A percentile compares a stretch with the other conserved stretches of the same genome.
Conservation (phyloP, 306 rosid genomes). For the Glycyrrhiza uralensis region DNA sequence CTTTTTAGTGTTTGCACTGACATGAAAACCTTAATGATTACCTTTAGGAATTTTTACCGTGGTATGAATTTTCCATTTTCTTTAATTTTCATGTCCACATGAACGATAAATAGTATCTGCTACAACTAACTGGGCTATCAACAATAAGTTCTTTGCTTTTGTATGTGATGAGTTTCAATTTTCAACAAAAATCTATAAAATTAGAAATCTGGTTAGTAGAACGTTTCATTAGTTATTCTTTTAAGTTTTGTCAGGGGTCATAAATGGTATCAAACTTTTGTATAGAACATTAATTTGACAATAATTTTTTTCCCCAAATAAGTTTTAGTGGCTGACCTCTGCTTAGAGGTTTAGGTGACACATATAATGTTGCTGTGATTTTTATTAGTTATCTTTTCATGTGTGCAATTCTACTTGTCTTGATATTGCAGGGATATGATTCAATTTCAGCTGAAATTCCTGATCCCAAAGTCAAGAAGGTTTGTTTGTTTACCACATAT, state of each 20-base stretch:
- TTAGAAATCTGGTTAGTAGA: not conserved
- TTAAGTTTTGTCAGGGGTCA: not conserved
- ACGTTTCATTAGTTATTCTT: constrained; percentile 2
- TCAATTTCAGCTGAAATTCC: constrained; percentile 80
- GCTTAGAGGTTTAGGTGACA: not conserved
- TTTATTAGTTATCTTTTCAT: not conserved
- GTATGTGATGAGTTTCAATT: not conserved
- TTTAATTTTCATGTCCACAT: not conserved
- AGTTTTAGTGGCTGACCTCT: not conserved
- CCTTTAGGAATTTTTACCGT: constrained; percentile 4
- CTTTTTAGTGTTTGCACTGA: not conserved
- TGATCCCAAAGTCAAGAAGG: constrained; percentile 85
- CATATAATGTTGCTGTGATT: not conserved
- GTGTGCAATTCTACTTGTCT: constrained; percentile 10
- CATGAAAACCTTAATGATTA: not conserved
- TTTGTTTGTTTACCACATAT: constrained; percentile 26
- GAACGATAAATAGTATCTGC: not conserved
- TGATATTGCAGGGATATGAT: constrained; percentile 70
- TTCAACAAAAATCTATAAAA: not conserved
- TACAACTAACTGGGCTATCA: not conserved
- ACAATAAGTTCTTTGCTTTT: not conserved
- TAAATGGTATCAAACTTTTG: not conserved
- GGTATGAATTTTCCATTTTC: not conserved
- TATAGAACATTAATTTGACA: not conserved
- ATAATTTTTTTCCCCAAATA: not conserved